phyloP scores from a whole-genome alignment of 441 rosid genomes.

The Raphanus hybrid region DNA sequence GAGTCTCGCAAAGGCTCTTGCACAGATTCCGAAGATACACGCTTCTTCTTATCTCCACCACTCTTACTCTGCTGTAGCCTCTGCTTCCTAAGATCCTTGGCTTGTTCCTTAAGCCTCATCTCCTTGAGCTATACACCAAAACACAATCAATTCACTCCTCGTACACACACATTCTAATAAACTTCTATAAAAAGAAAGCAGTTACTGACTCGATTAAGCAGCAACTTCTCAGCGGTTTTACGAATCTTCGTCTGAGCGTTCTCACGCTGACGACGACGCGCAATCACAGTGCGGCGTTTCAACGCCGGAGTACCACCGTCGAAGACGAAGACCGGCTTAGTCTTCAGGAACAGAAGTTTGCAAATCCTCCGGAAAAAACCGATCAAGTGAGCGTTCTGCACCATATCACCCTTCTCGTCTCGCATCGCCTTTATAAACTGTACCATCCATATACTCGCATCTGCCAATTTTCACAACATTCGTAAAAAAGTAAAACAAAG shows the following conservation, averaged over 20 bases:
- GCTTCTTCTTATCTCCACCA: slow-evolving; percentile 54
- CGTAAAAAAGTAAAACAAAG: neutral
- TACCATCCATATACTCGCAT: slow-evolving; percentile 97
- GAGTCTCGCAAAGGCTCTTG: slow-evolving; percentile 12
- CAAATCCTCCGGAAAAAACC: slow-evolving; percentile 95
- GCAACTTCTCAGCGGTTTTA: slow-evolving; percentile 92
- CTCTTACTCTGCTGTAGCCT: slow-evolving; percentile 49
- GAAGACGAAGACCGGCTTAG: slow-evolving; percentile 93
- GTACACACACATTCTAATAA: too few relatives aligned
- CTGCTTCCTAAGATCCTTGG: slow-evolving; percentile 70
- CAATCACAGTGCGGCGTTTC: slow-evolving; percentile 93
- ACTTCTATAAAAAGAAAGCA: too few relatives aligned
- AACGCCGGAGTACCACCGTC: slow-evolving; percentile 95
- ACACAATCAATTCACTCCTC: too few relatives aligned
- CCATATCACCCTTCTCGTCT: slow-evolving; percentile 96
- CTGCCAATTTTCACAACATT: slow-evolving; percentile 43
- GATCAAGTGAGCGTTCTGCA: slow-evolving; percentile 84
- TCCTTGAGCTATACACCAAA: slow-evolving; percentile 63
- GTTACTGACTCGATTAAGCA: slow-evolving; percentile 82
- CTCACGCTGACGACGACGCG: slow-evolving; percentile 90
- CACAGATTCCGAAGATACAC: slow-evolving; percentile 26
- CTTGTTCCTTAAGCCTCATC: slow-evolving; percentile 82
- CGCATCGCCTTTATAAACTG: slow-evolving; percentile 99
- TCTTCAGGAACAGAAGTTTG: slow-evolving; percentile 76
- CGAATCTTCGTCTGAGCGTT: slow-evolving; percentile 93